A percentile compares a stretch with the other conserved stretches of the same genome.
These are phyloP conservation scores for Exophiala spinifera DNA, from an alignment of 2,329 filamentous ascomycete species.

Conservation along the genomic window DNA sequence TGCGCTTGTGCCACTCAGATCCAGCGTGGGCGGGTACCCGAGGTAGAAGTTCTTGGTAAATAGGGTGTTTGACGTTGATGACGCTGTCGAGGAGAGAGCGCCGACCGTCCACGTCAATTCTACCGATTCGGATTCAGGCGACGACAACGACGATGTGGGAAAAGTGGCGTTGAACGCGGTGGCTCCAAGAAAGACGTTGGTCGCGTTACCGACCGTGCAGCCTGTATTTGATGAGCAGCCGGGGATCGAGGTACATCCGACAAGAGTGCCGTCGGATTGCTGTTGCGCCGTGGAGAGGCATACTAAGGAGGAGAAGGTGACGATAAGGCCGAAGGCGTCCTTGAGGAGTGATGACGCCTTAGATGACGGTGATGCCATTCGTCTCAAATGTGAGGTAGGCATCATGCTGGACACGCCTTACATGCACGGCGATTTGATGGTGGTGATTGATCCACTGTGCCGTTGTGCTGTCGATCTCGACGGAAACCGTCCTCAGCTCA, in stretches of 20 bases:
- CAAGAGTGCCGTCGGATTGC: slow-evolving; percentile 3
- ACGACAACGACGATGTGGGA: slow-evolving; percentile 2
- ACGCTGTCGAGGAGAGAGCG: slow-evolving; percentile 1
- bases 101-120: slow-evolving; percentile 22
- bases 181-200: slow-evolving; percentile 15
- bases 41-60: slow-evolving; percentile 21
- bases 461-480: no score
- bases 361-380: no score
- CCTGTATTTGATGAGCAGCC: slow-evolving; percentile 10
- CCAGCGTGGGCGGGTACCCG: slow-evolving; percentile 11
- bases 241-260: slow-evolving; percentile 15
- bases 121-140: not conserved
- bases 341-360: not conserved
- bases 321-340: not conserved
- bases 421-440: no score
- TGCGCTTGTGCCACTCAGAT: slow-evolving; percentile 2
- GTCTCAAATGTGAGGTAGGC: no score
- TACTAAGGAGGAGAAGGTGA: not conserved
- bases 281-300: not conserved
- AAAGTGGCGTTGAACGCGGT: slow-evolving; percentile 15
- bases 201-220: slow-evolving; percentile 17
- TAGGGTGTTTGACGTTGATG: slow-evolving; percentile 1
- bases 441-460: no score
- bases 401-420: no score
- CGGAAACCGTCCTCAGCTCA: no score